These are phyloP conservation scores for Leucocoprinus birnbaumii DNA, from an alignment of 768 basidiomycete species.

Conservation along the genomic window DNA sequence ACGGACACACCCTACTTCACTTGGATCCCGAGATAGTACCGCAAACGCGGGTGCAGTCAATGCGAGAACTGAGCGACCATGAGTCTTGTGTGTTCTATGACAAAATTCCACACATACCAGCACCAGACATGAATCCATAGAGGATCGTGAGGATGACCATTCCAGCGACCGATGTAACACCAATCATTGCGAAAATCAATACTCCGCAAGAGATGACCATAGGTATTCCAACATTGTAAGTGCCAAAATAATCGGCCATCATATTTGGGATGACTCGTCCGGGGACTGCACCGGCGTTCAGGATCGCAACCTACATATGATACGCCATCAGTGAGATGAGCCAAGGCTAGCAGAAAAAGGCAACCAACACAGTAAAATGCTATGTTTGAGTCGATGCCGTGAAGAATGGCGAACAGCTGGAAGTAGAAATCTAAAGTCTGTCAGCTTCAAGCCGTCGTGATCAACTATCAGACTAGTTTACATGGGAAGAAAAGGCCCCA, in stretches of 20 bases:
- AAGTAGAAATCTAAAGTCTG: constrained; percentile 26
- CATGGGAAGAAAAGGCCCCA: too few relatives aligned
- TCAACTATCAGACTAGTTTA: neutral
- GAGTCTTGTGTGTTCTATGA: too few relatives aligned
- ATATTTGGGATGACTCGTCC: constrained; percentile 22
- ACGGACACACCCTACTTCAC: neutral
- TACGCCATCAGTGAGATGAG: neutral
- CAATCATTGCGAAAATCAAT: constrained; percentile 33
- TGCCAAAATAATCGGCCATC: constrained; percentile 19
- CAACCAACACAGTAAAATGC: constrained; percentile 27
- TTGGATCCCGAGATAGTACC: neutral
- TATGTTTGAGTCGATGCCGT: constrained; percentile 21
- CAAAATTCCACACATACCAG: neutral
- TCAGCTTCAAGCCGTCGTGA: neutral
- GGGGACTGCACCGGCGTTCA: constrained; percentile 20
- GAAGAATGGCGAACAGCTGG: constrained; percentile 30
- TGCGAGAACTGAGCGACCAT: neutral
- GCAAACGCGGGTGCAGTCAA: neutral
- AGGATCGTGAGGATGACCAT: constrained; percentile 27
- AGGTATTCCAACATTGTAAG: constrained; percentile 23
- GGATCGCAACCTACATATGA: constrained; percentile 24
- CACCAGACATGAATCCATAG: constrained; percentile 12
- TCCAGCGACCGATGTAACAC: constrained; percentile 22
- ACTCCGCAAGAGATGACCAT: constrained; percentile 22
- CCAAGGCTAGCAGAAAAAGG: neutral